Base-by-base conservation (phyloP, 176 grass and related monocot genomes). In the Thalia dealbata region DNA sequence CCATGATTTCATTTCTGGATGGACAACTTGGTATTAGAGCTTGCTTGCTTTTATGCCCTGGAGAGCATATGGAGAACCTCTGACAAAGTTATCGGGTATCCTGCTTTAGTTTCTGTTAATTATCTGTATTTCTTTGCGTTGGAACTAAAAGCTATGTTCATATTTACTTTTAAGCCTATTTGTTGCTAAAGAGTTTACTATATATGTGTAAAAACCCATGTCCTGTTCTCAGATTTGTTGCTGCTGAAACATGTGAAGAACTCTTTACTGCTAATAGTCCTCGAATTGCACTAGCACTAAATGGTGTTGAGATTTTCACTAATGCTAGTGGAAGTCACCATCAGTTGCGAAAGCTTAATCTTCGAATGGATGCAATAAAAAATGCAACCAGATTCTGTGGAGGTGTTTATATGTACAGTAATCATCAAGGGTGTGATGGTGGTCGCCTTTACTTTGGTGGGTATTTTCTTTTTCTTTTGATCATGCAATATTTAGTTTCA, bases 271-370 rank as follows among this genome's bases (percentile, higher is more conserved):
- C 82, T 63, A 80, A 88, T 71, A 81, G 86, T 78, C 89, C 93
- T 85, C 81, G 87, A 43, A 87, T 85, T 80, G 83, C 86, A 30
- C 68, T 97, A 67, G 80, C 93, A 69, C 73, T 92, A n/a, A 97
- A 92, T 80, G 93, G 93, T 18, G 89, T 90, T 72, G 93, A 97
- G 76, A 83, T 97, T 63, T 97, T 97, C 74, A 28, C 88, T 68
- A 97, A 97, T 86, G 89, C 93, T 78, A 97, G 87, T 79, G 93
- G 93, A 92, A 92, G 89, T 72, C 87, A 97, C 64, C 93, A 97
- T 86, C 89, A 97, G 44, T 72, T 92, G 76, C 88, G 93, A 82
- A 97, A 97, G 59, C 93, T 97, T 73, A 97, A 92, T 86, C 87
- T 97, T 73, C 83, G 93, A 58, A 92, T 97, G 76, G 93, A 97